These are phyloP conservation scores for Kalmusia sp. DNA, from an alignment of 2,329 filamentous ascomycete genomes.

Conservation along the genomic window DNA sequence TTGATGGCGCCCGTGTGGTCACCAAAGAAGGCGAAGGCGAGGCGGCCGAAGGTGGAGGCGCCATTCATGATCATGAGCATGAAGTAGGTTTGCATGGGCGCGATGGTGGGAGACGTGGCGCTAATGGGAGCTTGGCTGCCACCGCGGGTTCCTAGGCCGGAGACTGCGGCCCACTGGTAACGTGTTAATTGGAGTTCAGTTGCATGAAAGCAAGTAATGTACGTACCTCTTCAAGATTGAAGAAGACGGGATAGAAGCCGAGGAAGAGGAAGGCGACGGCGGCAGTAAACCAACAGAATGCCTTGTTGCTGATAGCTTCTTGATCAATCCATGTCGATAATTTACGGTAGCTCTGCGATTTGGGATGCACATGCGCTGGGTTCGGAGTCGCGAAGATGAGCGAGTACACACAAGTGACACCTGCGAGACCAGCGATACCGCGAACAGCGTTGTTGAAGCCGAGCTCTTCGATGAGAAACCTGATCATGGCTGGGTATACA, in stretches of 20 bases:
- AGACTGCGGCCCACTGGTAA: conserved; percentile 52
- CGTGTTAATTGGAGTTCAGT: conserved; percentile 20
- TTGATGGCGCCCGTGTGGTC: conserved; percentile 55
- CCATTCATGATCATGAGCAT: conserved; percentile 60
- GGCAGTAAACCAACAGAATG: conserved; percentile 54
- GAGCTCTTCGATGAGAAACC: conserved; percentile 49
- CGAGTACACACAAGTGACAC: conserved; percentile 50
- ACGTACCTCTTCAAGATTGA: conserved; percentile 59
- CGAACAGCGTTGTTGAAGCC: conserved; percentile 56
- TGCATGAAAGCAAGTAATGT: neutral
- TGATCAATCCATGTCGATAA: conserved; percentile 53
- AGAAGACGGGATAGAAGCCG: conserved; percentile 61
- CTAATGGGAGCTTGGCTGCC: conserved; percentile 17
- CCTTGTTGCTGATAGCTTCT: conserved; percentile 51
- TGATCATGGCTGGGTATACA: conserved; percentile 56
- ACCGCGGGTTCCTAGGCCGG: conserved; percentile 50
- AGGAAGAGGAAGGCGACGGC: conserved; percentile 58
- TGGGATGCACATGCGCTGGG: conserved; percentile 48
- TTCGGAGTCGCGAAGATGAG: conserved; percentile 54
- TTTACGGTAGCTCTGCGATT: conserved; percentile 47
- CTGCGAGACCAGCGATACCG: conserved; percentile 51
- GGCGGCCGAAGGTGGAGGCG: conserved; percentile 54
- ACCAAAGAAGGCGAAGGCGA: conserved; percentile 53
- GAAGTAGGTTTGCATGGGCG: conserved; percentile 55
- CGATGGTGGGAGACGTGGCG: conserved; percentile 23